These are phyloP conservation scores for Elsinoe batatas DNA, from an alignment of 2,329 filamentous ascomycete genomes.

Conservation along the genomic window DNA sequence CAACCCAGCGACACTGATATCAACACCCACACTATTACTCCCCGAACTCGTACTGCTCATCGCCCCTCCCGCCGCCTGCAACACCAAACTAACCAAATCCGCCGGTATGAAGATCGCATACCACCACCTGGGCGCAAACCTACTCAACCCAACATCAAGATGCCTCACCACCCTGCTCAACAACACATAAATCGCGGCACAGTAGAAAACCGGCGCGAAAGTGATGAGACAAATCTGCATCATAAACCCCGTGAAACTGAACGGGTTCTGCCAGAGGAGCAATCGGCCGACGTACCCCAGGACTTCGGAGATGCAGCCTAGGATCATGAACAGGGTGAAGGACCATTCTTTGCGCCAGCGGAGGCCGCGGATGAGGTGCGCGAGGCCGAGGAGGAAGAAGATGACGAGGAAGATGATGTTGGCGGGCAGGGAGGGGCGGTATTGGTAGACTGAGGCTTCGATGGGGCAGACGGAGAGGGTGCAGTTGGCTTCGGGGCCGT, in stretches of 20 bases:
- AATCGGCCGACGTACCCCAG: constrained; percentile 52
- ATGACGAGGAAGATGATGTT: constrained; percentile 45
- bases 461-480: constrained; percentile 12
- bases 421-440: constrained; percentile 44
- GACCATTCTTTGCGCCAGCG: constrained; percentile 38
- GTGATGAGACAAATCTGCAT: constrained; percentile 43
- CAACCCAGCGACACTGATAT: constrained; percentile 58
- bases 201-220: constrained; percentile 55
- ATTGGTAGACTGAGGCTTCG: constrained; percentile 34
- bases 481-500: constrained; percentile 12
- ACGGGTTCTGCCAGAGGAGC: constrained; percentile 43
- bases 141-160: constrained; percentile 16
- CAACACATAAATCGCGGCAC: constrained; percentile 55
- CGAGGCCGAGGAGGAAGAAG: constrained; percentile 38
- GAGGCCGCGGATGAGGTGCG: constrained; percentile 33
- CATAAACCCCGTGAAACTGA: constrained; percentile 34
- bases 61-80: constrained; percentile 52
- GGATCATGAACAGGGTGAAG: constrained; percentile 45
- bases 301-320: constrained; percentile 47
- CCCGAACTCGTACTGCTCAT: constrained; percentile 21
- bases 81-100: constrained; percentile 50
- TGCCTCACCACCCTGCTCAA: constrained; percentile 27
- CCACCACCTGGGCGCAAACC: constrained; percentile 19
- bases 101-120: constrained; percentile 47
- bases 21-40: constrained; percentile 35